Percentiles rank a stretch among this genome's conserved stretches.
These are phyloP conservation scores for Bacidia rubella DNA, from an alignment of 495 filamentous ascomycete species.

Conservation along the genomic window DNA sequence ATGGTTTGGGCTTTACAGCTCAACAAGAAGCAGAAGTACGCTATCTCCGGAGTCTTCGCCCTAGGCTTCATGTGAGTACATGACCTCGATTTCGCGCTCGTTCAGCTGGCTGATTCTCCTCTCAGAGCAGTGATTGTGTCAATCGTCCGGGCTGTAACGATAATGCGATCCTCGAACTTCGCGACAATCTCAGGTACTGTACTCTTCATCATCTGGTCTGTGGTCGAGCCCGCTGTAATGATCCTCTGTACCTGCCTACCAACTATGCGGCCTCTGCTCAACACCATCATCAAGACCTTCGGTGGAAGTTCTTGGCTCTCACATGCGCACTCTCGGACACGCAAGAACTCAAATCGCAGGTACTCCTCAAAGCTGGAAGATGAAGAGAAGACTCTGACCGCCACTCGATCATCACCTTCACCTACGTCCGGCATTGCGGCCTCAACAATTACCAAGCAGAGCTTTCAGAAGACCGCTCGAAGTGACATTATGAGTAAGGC, in stretches of 20 bases:
- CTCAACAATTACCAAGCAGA: neutral
- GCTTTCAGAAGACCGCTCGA: neutral
- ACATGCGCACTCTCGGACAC: neutral
- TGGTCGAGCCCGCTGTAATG: slow-evolving; percentile 6
- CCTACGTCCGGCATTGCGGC: neutral
- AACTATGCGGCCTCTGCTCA: slow-evolving; percentile 13
- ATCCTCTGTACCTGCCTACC: slow-evolving; percentile 11
- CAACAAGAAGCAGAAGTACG: slow-evolving; percentile 6
- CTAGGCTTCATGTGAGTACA: slow-evolving; percentile 14
- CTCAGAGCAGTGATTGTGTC: slow-evolving; percentile 7
- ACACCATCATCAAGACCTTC: neutral
- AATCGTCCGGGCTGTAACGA: slow-evolving; percentile 4
- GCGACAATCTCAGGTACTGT: neutral
- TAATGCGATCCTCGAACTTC: neutral
- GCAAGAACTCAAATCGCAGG: neutral
- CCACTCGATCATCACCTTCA: neutral
- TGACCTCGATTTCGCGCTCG: too few relatives aligned
- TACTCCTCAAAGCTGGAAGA: neutral
- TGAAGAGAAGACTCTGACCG: neutral
- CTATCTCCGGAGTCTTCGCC: slow-evolving; percentile 8
- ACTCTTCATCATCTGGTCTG: slow-evolving; percentile 6
- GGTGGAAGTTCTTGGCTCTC: neutral
- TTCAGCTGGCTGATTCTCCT: too few relatives aligned
- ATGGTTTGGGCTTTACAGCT: slow-evolving; percentile 18
- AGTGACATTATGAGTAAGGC: too few relatives aligned